Base-by-base conservation (phyloP, 2,329 filamentous ascomycete genomes). In the Hyphodiscus sp. region DNA sequence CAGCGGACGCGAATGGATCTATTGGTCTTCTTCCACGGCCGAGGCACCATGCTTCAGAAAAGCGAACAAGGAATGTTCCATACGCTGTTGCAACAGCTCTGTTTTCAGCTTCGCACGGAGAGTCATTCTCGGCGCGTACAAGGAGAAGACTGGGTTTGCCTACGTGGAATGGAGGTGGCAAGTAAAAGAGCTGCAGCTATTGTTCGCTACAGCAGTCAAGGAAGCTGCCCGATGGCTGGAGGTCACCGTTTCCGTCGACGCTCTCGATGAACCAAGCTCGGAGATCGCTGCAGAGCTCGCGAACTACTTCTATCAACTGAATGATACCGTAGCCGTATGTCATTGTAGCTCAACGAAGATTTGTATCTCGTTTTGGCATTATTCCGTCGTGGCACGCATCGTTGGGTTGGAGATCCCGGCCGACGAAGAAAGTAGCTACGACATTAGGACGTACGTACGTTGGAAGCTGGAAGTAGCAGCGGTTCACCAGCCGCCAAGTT, bases 1-100 rank as follows among this genome's bases (percentile, higher is more conserved):
- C 49, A 51, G 51, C 13, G 29, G 20, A 16, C 51, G 19, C 33
- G 13, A n/a, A 10, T 38, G 11, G 13, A 38, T n/a, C 2, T 38
- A n/a, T 38, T n/a, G 11, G 71, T 71, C 63, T 72, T 71, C 60
- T 71, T 72, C 42, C 64, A 69, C 18, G 61, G 57, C 9, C 66
- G 66, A 16, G 68, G 69, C 7, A 19, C 41, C 3, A 44, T 29
- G 0, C 54, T 80, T 2, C 76, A 81, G 44, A 76, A 67, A 45
- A 71, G 74, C 0, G 64, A 68, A 0, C 5, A 68, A 0, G 79
- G 79, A 0, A 72, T 82, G 68, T 80, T 77, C 56, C 69, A 76
- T 1, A 75, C 74, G 0, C 46, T 82, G 0, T 44, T 59, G 6
- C 29, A 65, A 0, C 76, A 81, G 29, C 57, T 81, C 55, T 81